Conservation (phyloP, 495 filamentous ascomycete genomes). For the Aspergillus avenaceus region DNA sequence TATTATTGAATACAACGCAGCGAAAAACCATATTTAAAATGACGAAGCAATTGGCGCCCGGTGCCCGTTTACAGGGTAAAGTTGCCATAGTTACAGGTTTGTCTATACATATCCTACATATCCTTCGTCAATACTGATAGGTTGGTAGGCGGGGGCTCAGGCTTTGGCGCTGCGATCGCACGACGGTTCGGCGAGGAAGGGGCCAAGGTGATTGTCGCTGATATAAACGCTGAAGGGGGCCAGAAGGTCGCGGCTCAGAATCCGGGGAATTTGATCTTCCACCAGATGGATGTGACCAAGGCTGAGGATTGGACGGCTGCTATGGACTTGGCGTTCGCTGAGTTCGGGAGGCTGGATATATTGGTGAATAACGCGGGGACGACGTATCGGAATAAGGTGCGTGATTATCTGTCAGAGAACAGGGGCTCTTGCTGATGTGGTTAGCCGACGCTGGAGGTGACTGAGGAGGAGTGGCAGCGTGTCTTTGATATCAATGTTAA, state of each 20-base stretch:
- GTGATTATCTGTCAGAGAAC: too few relatives aligned
- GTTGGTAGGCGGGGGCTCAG: slow-evolving; percentile 49
- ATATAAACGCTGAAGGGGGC: slow-evolving; percentile 54
- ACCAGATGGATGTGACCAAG: slow-evolving; percentile 49
- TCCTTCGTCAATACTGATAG: slow-evolving; percentile 26
- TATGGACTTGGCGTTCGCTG: slow-evolving; percentile 40
- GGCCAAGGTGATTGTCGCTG: slow-evolving; percentile 53
- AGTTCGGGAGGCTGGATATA: slow-evolving; percentile 52
- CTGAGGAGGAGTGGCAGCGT: slow-evolving; percentile 61
- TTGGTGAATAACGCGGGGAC: slow-evolving; percentile 71
- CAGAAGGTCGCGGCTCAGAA: slow-evolving; percentile 40
- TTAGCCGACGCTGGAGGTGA: slow-evolving; percentile 56
- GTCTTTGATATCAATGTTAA: slow-evolving; percentile 66
- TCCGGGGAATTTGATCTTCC: slow-evolving; percentile 38
- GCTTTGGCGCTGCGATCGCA: slow-evolving; percentile 57
- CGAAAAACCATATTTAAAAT: background rate
- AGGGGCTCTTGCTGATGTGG: slow-evolving; percentile 2
- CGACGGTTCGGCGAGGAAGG: slow-evolving; percentile 55
- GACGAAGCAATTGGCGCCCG: slow-evolving; percentile 10
- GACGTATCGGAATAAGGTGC: slow-evolving; percentile 61
- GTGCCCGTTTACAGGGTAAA: slow-evolving; percentile 67
- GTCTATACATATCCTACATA: too few relatives aligned
- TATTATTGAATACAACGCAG: too few relatives aligned
- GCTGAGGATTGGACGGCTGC: slow-evolving; percentile 45
- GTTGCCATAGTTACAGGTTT: slow-evolving; percentile 86